Evolutionary conservation across 805 yeast species (phyloP), one percentile per base, ranked within the genome.

Genomic region (Metschnikowia chrysomelidarum): DNA sequence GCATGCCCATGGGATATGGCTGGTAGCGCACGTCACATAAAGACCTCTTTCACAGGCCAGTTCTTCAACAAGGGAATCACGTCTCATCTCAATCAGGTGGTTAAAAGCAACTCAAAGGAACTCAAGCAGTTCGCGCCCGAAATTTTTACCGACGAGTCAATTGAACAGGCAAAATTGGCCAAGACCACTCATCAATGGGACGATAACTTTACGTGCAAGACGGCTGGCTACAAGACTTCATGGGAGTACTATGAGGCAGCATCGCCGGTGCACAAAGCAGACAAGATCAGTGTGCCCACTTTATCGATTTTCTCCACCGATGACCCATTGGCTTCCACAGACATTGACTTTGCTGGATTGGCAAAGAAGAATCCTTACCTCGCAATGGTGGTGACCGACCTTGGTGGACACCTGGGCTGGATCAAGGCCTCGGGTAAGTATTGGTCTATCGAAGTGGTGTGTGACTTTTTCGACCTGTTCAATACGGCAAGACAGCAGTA

Each of bases 371-470:
- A 84, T 51, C 93, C 94, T 2, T 77, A 72, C 51, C 60, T 77
- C 21, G 60, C 73, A 27, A 46, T 81, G 50, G 66, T 80, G 4
- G 72, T 78, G 40, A 81, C 89, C 5, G 68, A 73, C 26, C 66
- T 74, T 34, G 95, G 95, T 5, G 94, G 95, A 1, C 95, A 86
- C 58, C 68, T 86, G 35, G 93, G 86, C n/a, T 86, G 82, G 82
- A 86, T 78, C 42, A 67, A 72, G 44, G 59, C 67, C 30, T 62
- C 69, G 17, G 82, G 83, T 17, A 65, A 67, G 26, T 74, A 87
- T 49, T 87, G 95, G 95, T 46, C 65, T 37, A 67, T 61, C 6
- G 56, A 54, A 35, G 60, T 62, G 10, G 61, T 56, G n/a, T 62
- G 60, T 34, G 61, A 64, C 29, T 64, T 57, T 40, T 54, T 64